Evolutionary conservation across 73 alveolate genomes (phyloP), one percentile per base, ranked within the genome.

Genomic region (Diophrys sp.): DNA sequence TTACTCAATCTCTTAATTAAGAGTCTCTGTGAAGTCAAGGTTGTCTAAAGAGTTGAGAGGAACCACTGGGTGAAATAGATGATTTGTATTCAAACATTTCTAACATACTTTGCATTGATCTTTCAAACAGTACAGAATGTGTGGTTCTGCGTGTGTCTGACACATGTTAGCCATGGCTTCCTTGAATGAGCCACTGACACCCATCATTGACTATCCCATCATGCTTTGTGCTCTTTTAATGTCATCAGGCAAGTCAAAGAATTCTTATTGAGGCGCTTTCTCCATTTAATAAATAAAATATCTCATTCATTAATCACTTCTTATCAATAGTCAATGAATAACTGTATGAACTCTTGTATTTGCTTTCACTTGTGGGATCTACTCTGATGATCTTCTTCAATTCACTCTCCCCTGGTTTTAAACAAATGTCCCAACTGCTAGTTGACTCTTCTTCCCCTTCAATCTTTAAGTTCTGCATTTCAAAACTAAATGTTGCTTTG

Each of bases 261-360:
- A n/a, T 44, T 44, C 62, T 11, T 44, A 44, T 11, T 5, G n/a
- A 11, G 62, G 62, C 62, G 62, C 62, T 18, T 44, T 44, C 62
- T 44, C 62, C 62, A 44, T 44, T 44, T 44, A 44, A 44, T 44
- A 11, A 11, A 11, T 44, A 44, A 11, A 44, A 44, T 44, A 44
- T 11, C 5, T 44, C 62, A n/a, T n/a, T n/a, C n/a, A n/a, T n/a
- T n/a, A 57, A 26, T 68, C 30, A 68, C 54, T n/a, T 29, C 54
- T 57, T 14, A 2, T 57, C 71, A 1, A 57, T 1, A 25, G 71
- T 31, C n/a, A 68, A 68, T 1, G 18, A 26, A 34, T 33, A 83
- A 34, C 79, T 74, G 77, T 77, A 83, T 2, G 87, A 76, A 82
- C 91, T 74, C 56, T 77, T 83, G 78, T 83, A 83, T 70, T 83